Evolutionary conservation across 192 early-diverging fungal genomes (phyloP), one percentile per base, ranked within the genome.

Genomic region (Backusella westeae): DNA sequence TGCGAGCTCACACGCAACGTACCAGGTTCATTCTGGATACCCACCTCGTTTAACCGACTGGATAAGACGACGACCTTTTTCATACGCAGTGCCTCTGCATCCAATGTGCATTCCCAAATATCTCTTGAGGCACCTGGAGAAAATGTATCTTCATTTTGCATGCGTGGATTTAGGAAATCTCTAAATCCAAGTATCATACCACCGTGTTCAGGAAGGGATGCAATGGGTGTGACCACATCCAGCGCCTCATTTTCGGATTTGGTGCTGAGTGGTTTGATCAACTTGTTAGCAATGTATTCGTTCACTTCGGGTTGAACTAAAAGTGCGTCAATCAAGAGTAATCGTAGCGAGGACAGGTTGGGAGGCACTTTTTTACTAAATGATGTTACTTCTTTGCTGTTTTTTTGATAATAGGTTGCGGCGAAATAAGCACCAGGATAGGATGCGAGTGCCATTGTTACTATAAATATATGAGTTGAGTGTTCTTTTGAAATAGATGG

Each of bases 131-230:
- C n/a, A 15, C 81, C 81, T 0, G 42, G 71, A 1, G 81, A 77
- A 29, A 68, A 56, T 17, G 52, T 52, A 49, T 44, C 17, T 6
- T 70, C 41, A 6, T 78, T 59, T 67, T 76, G 38, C 38, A 39
- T 46, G 8, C 63, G 70, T 32, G 77, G 73, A 14, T 83, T 86
- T 0, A 93, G 70, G 44, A 87, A 82, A 76, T 94, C 91, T 15
- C 90, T 87, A 77, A 93, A 88, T 42, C 87, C 82, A 76, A 94
- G 77, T 38, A 93, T 85, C 79, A 91, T 88, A 10, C 93, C 92
- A 41, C 92, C 93, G 49, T 94, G 90, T 80, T 94, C 93, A 0
- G 92, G 83, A 49, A 94, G 78, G 23, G 89, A 91, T 39, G 85
- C 86, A 74, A 94, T 85, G 0, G 93, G 87, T 2, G 88, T 89